A percentile compares a stretch with the other conserved stretches of the same genome.
Conservation (phyloP, 192 early-diverging fungal species). For the Coemansia umbellata region DNA sequence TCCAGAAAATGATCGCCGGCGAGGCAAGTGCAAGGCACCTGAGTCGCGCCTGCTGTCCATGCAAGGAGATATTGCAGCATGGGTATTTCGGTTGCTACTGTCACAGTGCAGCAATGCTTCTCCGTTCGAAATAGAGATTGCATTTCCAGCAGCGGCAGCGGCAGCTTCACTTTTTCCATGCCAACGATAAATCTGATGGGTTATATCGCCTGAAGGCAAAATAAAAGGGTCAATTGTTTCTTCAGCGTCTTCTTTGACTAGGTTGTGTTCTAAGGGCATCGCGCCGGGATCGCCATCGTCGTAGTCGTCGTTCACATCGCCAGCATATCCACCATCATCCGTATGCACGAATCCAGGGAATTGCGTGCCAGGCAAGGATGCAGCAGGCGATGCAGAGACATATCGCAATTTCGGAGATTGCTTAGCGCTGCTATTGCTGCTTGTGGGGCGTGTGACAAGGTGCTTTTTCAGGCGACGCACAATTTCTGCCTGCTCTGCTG, state of each 20-base stretch:
- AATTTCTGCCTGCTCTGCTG: slow-evolving; percentile 43
- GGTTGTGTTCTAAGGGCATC: slow-evolving; percentile 34
- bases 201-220: slow-evolving; percentile 72
- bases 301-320: slow-evolving; percentile 38
- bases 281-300: slow-evolving; percentile 10
- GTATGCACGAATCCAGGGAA: background rate
- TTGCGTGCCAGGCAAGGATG: background rate
- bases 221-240: slow-evolving; percentile 46
- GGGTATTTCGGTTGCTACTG: background rate
- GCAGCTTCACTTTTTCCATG: slow-evolving; percentile 57
- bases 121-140: slow-evolving; percentile 5
- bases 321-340: slow-evolving; percentile 43
- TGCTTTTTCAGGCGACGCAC: slow-evolving; percentile 68
- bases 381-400: background rate
- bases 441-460: slow-evolving; percentile 59
- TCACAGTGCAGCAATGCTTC: slow-evolving; percentile 2
- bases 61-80: background rate
- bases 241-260: slow-evolving; percentile 10
- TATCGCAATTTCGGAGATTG: background rate
- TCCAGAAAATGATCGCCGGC: slow-evolving; percentile 42
- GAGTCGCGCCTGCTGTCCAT: slow-evolving; percentile 52
- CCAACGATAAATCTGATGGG: slow-evolving; percentile 92
- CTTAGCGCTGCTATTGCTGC: slow-evolving; percentile 5
- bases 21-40: slow-evolving; percentile 44
- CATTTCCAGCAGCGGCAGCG: background rate